Percentiles rank a stretch among this genome's conserved stretches.
phyloP scores from a whole-genome alignment of 768 basidiomycete genomes.

The Hortiboletus flavorubellus region DNA sequence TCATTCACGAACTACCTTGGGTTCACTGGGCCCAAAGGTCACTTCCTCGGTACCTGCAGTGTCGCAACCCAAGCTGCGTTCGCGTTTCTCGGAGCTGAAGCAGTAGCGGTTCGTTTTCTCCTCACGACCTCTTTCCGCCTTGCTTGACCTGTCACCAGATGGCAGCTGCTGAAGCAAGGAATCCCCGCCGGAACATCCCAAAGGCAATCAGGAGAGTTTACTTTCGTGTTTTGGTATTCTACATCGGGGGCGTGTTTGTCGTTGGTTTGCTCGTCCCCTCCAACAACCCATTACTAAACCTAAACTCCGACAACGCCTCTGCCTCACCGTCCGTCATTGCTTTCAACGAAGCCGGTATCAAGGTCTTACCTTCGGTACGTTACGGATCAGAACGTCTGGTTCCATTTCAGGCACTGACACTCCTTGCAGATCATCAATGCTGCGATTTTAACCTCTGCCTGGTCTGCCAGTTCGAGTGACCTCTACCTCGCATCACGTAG shows the following conservation, averaged over 20 bases:
- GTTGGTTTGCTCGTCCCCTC: slow-evolving; percentile 51
- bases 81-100: slow-evolving; percentile 57
- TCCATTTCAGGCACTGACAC: not conserved
- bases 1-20: slow-evolving; percentile 46
- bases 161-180: slow-evolving; percentile 48
- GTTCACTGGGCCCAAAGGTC: slow-evolving; percentile 43
- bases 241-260: slow-evolving; percentile 40
- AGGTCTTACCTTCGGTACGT: slow-evolving; percentile 47
- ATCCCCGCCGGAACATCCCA: slow-evolving; percentile 44
- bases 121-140: not conserved
- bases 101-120: slow-evolving; percentile 36
- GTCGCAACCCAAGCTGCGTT: slow-evolving; percentile 60
- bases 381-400: not conserved
- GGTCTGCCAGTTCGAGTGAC: slow-evolving; percentile 41
- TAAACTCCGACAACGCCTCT: slow-evolving; percentile 39
- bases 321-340: slow-evolving; percentile 60
- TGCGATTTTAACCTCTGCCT: slow-evolving; percentile 42
- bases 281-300: slow-evolving; percentile 39
- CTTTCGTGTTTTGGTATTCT: slow-evolving; percentile 37
- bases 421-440: slow-evolving; percentile 33
- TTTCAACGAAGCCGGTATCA: slow-evolving; percentile 54
- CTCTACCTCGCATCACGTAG: slow-evolving; percentile 39
- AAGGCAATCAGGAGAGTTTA: slow-evolving; percentile 45
- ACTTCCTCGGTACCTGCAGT: slow-evolving; percentile 49
- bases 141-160: slow-evolving; percentile 24